A percentile compares a stretch with the other conserved stretches of the same genome.
Conservation (phyloP, 1,284 basidiomycete species). For the Austropuccinia psidii region DNA sequence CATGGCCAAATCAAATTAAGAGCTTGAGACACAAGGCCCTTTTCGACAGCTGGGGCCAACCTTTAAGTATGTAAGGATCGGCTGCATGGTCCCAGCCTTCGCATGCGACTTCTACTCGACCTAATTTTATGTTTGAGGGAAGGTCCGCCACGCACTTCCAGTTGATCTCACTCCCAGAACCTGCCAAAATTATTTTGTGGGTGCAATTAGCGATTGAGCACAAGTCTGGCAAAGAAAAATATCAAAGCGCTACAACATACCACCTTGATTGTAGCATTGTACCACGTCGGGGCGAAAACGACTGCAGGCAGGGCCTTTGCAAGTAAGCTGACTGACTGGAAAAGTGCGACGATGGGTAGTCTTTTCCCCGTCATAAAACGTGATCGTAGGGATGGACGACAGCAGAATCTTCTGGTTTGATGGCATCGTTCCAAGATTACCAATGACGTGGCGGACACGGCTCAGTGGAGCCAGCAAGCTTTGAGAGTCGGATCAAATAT, state of each 20-base stretch:
- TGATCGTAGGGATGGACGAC: constrained; percentile 63
- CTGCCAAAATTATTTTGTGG: not conserved
- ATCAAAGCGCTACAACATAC: constrained; percentile 44
- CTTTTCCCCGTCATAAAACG: constrained; percentile 64
- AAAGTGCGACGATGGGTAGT: constrained; percentile 61
- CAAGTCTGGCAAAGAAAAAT: not conserved
- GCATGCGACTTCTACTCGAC: constrained; percentile 71
- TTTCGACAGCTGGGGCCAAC: constrained; percentile 55
- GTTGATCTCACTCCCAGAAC: constrained; percentile 24
- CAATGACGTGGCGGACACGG: too few species aligned
- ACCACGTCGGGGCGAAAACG: constrained; percentile 75
- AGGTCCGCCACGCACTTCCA: constrained; percentile 77
- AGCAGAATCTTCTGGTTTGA: constrained; percentile 55
- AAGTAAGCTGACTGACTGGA: constrained; percentile 68
- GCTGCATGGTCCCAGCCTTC: constrained; percentile 76
- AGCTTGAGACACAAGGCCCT: constrained; percentile 51
- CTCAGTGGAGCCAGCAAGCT: too few species aligned
- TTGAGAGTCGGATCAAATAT: too few species aligned
- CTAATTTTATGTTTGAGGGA: constrained; percentile 68
- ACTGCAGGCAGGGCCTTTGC: constrained; percentile 67
- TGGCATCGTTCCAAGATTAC: too few species aligned
- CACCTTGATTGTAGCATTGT: constrained; percentile 70
- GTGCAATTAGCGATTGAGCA: not conserved
- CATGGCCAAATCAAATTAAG: constrained; percentile 3
- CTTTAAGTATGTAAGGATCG: constrained; percentile 74